phyloP scores from a whole-genome alignment of 352 stramenopile species.

The Globisporangium paddicum region DNA sequence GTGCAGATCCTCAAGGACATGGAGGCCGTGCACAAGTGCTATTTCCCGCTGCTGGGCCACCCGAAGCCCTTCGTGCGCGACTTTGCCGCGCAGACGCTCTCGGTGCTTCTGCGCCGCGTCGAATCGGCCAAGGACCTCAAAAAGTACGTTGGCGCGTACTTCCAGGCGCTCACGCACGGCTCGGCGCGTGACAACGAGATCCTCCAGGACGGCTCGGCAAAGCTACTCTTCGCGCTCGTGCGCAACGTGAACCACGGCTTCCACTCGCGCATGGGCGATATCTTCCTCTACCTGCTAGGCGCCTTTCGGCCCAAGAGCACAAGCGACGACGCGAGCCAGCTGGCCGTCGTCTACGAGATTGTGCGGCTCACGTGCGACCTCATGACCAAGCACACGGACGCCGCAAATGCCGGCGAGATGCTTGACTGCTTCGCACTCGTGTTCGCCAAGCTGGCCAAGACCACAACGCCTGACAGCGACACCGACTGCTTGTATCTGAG shows the following conservation, averaged over 20 bases:
- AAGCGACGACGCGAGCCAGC: constrained; percentile 16
- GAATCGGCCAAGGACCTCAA: constrained; percentile 68
- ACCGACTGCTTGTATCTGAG: constrained; percentile 63
- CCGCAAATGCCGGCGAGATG: constrained; percentile 51
- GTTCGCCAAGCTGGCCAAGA: constrained; percentile 42
- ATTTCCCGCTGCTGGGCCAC: constrained; percentile 86
- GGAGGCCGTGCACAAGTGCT: constrained; percentile 88
- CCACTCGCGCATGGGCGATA: constrained; percentile 80
- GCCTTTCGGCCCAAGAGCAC: constrained; percentile 53
- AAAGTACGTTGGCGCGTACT: constrained; percentile 75
- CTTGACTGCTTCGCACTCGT: constrained; percentile 62
- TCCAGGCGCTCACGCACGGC: constrained; percentile 71
- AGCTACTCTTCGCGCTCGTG: constrained; percentile 77
- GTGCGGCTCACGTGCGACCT: constrained; percentile 57
- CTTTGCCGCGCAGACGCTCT: constrained; percentile 86
- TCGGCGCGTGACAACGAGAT: constrained; percentile 52
- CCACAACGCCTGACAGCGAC: constrained; percentile 24
- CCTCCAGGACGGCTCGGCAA: constrained; percentile 83
- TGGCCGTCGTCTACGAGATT: constrained; percentile 56
- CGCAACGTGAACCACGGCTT: constrained; percentile 85
- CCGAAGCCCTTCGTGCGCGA: constrained; percentile 83
- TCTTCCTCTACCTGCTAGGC: constrained; percentile 66
- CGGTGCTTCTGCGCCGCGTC: constrained; percentile 75
- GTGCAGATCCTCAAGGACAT: constrained; percentile 85
- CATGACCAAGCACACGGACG: constrained; percentile 79